Base-by-base conservation (phyloP, 352 stramenopile species). In the Phytophthora lateralis region DNA sequence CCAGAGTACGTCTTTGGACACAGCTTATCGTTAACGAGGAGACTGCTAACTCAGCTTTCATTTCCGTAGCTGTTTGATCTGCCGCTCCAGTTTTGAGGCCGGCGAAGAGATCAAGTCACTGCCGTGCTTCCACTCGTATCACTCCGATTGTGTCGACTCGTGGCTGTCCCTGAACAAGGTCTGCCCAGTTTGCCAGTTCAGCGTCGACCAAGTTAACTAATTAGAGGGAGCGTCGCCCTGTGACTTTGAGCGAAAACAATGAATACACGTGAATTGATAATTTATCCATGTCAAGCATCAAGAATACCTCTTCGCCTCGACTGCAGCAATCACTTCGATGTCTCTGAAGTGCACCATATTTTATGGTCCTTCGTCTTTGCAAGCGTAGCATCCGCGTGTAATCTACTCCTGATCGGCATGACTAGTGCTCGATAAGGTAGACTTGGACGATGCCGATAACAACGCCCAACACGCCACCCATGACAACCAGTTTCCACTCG, bases 401-500 rank as follows among this genome's bases (percentile, higher is more conserved):
- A 41, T 12, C 38, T 45, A 53, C 42, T 56, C 34, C 21, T n/a
- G 32, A 46, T 14, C 14, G 9, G 43, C 41, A 43, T 48, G 37
- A 30, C 66, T 83, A 93, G 59, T 91, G 80, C 50, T 91, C 89
- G 71, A 96, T 91, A 26, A 93, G 74, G 60, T 94, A 90, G n/a
- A 89, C 82, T 70, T 99, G 96, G n/a, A 97, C 51, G 59, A 97
- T 64, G 35, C 96, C 96, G 46, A 98, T 97, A 12, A 86, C 58
- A 32, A 96, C 71, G 38, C 97, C 97, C 7, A 99, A 80, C 17
- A 94, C 83, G 18, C 95, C 96, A 39, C 97, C 97, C 70, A 99
- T 96, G 46, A 98, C 71, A 70, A 99, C 98, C 3, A 99, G 80
- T 59, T 98, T 98, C 79, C 97, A 98, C 84, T 99, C 97, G 69